Evolutionary conservation across 1,284 basidiomycete species (phyloP), one percentile per base, ranked within the genome.

Genomic region (Phellinidium pouzarii): DNA sequence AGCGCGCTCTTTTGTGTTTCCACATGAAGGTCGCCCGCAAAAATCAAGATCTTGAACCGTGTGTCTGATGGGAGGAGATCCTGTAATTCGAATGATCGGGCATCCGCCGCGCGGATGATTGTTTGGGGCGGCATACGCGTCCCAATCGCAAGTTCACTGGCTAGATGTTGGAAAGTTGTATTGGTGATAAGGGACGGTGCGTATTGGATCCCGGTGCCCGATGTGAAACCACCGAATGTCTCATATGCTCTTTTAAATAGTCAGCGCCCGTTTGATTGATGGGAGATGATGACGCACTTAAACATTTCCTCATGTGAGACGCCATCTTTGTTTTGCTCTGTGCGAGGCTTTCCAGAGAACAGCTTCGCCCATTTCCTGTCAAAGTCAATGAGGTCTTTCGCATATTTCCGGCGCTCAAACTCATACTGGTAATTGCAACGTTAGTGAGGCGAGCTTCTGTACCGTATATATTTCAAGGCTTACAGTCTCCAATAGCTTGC

Each of bases 381-480:
- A 60, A 91, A 91, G 53, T 78, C 66, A 59, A 93, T 92, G 50
- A 94, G 74, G 58, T 91, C 84, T 65, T 87, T 79, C 0, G 87
- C 89, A 59, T 83, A 91, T 65, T 80, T 78, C 44, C 79, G 74
- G 34, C 88, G 75, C 62, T 91, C 88, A 38, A 74, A 65, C 62
- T 87, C 82, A 62, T 90, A 89, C 79, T 88, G 26, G 12, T 17
- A 11, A 34, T 20, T 20, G 3, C 43, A 2, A 17, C 37, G 11
- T 17, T 17, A 3, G 19, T 40, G 19, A 40, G 19, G 19, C 2
- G 12, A 17, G 12, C 19, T 40, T 17, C 9, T 3, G 14, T 11
- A 34, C 31, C 9, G 31, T 34, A 14, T 34, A 26, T 48, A 14
- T n/a, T 19, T 26, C 9, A 17, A 64, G n/a, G n/a, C 79, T 40